phyloP scores from a whole-genome alignment of 2,329 filamentous ascomycete species.

The Xylariaceae sp. region DNA sequence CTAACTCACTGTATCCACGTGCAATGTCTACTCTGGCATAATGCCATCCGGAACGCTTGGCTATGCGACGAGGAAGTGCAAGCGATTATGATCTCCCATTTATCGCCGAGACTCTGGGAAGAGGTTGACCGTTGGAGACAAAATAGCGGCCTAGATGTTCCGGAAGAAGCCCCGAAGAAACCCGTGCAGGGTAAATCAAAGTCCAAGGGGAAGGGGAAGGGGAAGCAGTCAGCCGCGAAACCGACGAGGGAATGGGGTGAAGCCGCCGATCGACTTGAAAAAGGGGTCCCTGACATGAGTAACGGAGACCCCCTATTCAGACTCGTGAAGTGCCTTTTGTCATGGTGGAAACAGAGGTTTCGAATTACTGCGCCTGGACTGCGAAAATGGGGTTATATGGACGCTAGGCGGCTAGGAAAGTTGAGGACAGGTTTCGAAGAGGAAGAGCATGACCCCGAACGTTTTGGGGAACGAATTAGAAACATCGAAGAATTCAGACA shows the following conservation, averaged over 20 bases:
- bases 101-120: slow-evolving; percentile 68
- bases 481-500: slow-evolving; percentile 68
- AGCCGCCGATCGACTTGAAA: slow-evolving; percentile 69
- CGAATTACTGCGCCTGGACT: slow-evolving; percentile 75
- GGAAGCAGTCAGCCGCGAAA: slow-evolving; percentile 37
- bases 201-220: slow-evolving; percentile 39
- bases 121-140: slow-evolving; percentile 75
- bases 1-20: slow-evolving; percentile 89
- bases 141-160: slow-evolving; percentile 62
- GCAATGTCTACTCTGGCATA: slow-evolving; percentile 85
- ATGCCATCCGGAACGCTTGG: slow-evolving; percentile 83
- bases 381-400: slow-evolving; percentile 88
- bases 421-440: slow-evolving; percentile 71
- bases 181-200: slow-evolving; percentile 43
- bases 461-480: slow-evolving; percentile 77
- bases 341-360: slow-evolving; percentile 90
- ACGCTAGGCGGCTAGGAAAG: slow-evolving; percentile 73
- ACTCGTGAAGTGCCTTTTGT: slow-evolving; percentile 73
- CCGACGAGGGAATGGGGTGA: slow-evolving; percentile 69
- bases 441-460: slow-evolving; percentile 60
- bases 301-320: slow-evolving; percentile 79
- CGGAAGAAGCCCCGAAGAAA: slow-evolving; percentile 40
- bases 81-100: slow-evolving; percentile 71
- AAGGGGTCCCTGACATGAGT: slow-evolving; percentile 74
- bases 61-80: slow-evolving; percentile 77